Base-by-base conservation (phyloP, 2,329 filamentous ascomycete species). In the Paecilomyces variotii region DNA sequence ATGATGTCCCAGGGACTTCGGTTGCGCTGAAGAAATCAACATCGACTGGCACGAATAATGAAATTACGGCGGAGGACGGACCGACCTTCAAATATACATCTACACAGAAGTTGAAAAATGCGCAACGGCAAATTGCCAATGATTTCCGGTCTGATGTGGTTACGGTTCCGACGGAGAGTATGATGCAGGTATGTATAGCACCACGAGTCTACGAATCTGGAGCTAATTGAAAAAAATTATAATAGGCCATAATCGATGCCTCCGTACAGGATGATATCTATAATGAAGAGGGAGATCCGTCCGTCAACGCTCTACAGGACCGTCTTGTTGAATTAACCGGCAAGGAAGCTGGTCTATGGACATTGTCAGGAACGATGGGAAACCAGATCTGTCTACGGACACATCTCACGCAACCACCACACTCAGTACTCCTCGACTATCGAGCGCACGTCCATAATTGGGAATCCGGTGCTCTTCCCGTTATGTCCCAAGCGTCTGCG, bases 281-380 rank as follows among this genome's bases (percentile, higher is more conserved):
- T 57, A 63, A 69, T 45, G 69, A 74, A 61, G 67, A 64, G n/a
- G 64, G 65, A 26, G 67, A 70, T 27, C 53, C 55, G 10, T 64
- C 65, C 3, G 68, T 70, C 11, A 69, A 64, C 9, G 59, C 61
- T 4, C 68, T 74, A 26, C 66, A 75, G 58, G 59, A 66, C 19
- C 66, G 68, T 27, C 61, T 75, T 35, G 64, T 67, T 3, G 61
- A 62, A 19, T 56, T 74, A 1, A 70, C 70, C 1, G 72, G 72
- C 26, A 70, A 70, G 57, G 70, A 74, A 55, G 68, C 66, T 9
- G 67, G 66, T 0, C 61, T 75, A 2, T 72, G 71, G 59, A 65
- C 68, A 25, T 57, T 72, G 14, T 74, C 73, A 5, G 70, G 73
- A 1, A 76, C 72, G n/a, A 72, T 73, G 72, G 71, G 72, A n/a